Base-by-base conservation (phyloP, 805 yeast genomes). In the Yamadazyma paraphyllophila region DNA sequence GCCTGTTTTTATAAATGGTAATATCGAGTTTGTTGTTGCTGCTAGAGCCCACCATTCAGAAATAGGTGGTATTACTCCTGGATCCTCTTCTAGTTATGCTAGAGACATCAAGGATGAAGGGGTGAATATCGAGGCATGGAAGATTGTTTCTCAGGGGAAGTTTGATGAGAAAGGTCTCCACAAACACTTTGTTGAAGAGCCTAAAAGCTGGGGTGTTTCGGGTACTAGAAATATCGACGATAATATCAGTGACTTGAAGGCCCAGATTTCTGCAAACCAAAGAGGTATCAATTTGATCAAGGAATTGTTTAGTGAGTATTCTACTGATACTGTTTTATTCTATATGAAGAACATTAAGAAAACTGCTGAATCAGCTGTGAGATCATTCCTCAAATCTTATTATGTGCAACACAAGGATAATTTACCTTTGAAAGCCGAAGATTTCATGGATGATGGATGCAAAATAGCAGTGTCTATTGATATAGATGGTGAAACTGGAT, bases 231-330 rank as follows among this genome's bases (percentile, higher is more conserved):
- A 51, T 30, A 47, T 58, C 15, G 55, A 54, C 11, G 60, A 58
- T 39, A 56, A 58, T 36, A 53, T 56, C 32, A 39, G 55, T 43
- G 96, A 88, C 61, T 65, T 88, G 59, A 85, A 84, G 57, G 95
- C 96, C 0, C 96, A 88, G 62, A 77, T 87, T 40, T 89, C 95
- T 2, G 95, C 96, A 2, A 89, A 89, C 58, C 87, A 81, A 55
- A 85, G 83, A 60, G 96, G 96, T 43, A 85, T 88, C 32, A 71
- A 73, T 9, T 67, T 89, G 41, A 74, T 89, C 45, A 73, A 71
- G 13, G 65, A 72, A 15, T 67, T 89, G 43, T 80, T 86, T 17
- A 59, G 61, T 1, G 92, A 86, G 55, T 85, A 79, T 60, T 77
- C 81, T 0, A 66, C 80, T 13, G 68, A 73, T 2, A 78, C 78